Conservation (phyloP, 169 alveolate genomes). For the Cryptosporidium sp. region DNA sequence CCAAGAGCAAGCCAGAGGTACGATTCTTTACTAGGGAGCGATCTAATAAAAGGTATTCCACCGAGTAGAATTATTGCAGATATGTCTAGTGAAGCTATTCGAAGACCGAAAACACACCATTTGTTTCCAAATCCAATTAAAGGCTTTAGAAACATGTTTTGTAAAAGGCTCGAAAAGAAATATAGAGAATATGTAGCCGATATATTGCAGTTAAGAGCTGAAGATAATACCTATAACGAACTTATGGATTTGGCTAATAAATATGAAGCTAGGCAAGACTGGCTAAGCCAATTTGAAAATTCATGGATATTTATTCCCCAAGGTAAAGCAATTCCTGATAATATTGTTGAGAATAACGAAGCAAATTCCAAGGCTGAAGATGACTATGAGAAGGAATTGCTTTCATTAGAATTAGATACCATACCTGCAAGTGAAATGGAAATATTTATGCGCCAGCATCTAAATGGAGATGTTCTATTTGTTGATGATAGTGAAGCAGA, state of each 20-base stretch:
- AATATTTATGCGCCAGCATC: slow-evolving; percentile 37
- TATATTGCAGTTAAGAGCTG: slow-evolving; percentile 25
- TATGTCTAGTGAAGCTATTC: slow-evolving; percentile 65
- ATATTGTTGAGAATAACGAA: neutral
- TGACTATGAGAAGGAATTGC: slow-evolving; percentile 38
- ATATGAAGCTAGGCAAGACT: slow-evolving; percentile 62
- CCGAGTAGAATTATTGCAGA: slow-evolving; percentile 65
- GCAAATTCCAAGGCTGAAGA: neutral
- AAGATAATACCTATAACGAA: slow-evolving; percentile 52
- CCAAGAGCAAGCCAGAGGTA: slow-evolving; percentile 64
- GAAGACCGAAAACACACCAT: slow-evolving; percentile 57
- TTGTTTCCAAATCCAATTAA: slow-evolving; percentile 12
- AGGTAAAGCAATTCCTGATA: neutral
- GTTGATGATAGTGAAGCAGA: slow-evolving; percentile 41
- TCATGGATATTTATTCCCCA: slow-evolving; percentile 70
- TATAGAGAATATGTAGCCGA: slow-evolving; percentile 63
- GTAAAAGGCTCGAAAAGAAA: slow-evolving; percentile 17
- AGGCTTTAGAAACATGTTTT: slow-evolving; percentile 27
- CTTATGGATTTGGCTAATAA: slow-evolving; percentile 55
- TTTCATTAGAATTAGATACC: slow-evolving; percentile 45
- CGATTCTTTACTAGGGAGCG: slow-evolving; percentile 18
- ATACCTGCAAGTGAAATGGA: slow-evolving; percentile 46
- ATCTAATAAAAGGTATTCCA: slow-evolving; percentile 50
- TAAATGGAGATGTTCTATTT: slow-evolving; percentile 54
- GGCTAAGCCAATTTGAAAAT: slow-evolving; percentile 50